Conservation (phyloP, 2,329 filamentous ascomycete genomes). For the Aspergillus tanneri region DNA sequence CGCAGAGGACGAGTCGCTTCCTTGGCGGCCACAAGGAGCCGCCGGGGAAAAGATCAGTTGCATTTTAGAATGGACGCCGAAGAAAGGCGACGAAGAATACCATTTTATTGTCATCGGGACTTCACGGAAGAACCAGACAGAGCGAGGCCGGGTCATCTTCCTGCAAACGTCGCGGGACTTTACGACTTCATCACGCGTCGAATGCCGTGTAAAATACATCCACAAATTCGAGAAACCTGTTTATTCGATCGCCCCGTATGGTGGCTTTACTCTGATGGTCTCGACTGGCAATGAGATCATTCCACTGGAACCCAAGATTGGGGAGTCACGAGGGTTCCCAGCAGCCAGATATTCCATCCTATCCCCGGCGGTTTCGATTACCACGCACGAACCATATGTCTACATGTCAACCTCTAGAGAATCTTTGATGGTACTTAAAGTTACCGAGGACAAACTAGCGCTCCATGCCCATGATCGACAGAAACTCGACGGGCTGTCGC, state of each 20-base stretch:
- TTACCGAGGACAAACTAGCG: slow-evolving; percentile 36
- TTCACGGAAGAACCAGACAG: slow-evolving; percentile 27
- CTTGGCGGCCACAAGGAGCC: slow-evolving; percentile 32
- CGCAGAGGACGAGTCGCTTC: slow-evolving; percentile 10
- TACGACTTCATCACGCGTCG: slow-evolving; percentile 27
- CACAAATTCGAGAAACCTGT: slow-evolving; percentile 40
- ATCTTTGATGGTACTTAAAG: slow-evolving; percentile 52
- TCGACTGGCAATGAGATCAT: slow-evolving; percentile 46
- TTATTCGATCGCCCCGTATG: slow-evolving; percentile 58
- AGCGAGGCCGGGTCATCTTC: slow-evolving; percentile 41
- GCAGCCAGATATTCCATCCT: slow-evolving; percentile 43
- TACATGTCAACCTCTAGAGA: slow-evolving; percentile 56
- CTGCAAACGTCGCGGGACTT: slow-evolving; percentile 34
- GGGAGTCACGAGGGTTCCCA: slow-evolving; percentile 43
- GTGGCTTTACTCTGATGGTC: slow-evolving; percentile 45
- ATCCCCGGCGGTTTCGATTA: slow-evolving; percentile 53
- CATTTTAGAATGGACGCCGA: slow-evolving; percentile 43
- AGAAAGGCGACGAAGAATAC: slow-evolving; percentile 36
- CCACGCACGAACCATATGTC: slow-evolving; percentile 47
- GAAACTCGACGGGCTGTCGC: slow-evolving; percentile 34
- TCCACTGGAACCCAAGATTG: slow-evolving; percentile 45
- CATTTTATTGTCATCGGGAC: slow-evolving; percentile 45
- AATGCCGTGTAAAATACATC: slow-evolving; percentile 38
- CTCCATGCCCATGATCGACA: slow-evolving; percentile 37
- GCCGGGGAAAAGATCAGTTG: slow-evolving; percentile 44